These are phyloP conservation scores for Colletotrichum siamense DNA, from an alignment of 2,329 filamentous ascomycete species.

Conservation along the genomic window DNA sequence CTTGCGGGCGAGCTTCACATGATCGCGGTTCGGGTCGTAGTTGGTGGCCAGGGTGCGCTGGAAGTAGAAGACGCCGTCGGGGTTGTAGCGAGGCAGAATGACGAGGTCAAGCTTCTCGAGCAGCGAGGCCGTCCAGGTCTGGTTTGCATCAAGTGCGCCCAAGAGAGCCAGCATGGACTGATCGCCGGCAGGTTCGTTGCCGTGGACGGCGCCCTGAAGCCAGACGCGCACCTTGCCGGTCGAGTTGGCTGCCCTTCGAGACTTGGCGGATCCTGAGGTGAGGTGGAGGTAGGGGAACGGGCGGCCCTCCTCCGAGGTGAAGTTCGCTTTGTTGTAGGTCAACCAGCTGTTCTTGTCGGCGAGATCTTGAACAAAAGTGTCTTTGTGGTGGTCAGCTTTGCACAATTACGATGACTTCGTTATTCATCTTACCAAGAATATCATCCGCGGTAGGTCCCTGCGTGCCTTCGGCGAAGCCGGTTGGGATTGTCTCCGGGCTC, in stretches of 20 bases:
- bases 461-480: constrained; percentile 31
- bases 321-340: constrained; percentile 27
- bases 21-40: constrained; percentile 38
- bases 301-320: constrained; percentile 28
- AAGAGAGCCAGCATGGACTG: constrained; percentile 34
- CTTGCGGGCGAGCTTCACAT: constrained; percentile 34
- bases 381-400: not conserved
- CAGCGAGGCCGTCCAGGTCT: constrained; percentile 31
- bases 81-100: constrained; percentile 36
- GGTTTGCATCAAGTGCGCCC: constrained; percentile 32
- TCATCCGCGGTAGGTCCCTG: constrained; percentile 30
- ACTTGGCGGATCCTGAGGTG: not conserved
- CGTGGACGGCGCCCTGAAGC: constrained; percentile 35
- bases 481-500: constrained; percentile 25
- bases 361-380: constrained; percentile 26
- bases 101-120: constrained; percentile 34
- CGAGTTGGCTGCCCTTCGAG: constrained; percentile 14
- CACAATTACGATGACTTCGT: accelerated
- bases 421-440: not conserved
- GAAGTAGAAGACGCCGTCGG: constrained; percentile 38
- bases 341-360: constrained; percentile 28
- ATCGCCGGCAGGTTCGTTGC: constrained; percentile 38
- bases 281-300: constrained; percentile 27
- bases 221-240: constrained; percentile 33
- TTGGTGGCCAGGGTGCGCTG: constrained; percentile 33